Evolutionary conservation across 2,329 filamentous ascomycete species (phyloP).

Genomic region (Aspergillus sp.): DNA sequence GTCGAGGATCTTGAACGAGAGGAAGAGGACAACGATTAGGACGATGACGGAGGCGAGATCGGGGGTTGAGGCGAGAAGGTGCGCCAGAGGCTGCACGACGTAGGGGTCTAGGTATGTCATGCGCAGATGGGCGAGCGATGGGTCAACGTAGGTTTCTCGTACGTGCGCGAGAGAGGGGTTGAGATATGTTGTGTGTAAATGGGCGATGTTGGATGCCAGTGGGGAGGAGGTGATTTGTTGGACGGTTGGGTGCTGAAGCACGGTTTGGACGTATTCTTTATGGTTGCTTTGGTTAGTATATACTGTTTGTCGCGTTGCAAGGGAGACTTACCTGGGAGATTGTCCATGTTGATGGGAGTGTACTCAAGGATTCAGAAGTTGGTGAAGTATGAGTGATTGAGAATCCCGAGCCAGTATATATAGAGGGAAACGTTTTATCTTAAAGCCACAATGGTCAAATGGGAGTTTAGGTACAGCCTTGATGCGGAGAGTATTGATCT

Average conservation of each 20-base stretch:
- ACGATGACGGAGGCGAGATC: conserved; percentile 43
- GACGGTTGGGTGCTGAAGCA: conserved; percentile 17
- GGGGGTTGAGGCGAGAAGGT: conserved; percentile 34
- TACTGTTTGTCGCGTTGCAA: background rate
- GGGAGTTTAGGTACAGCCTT: background rate
- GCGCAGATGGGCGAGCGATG: conserved; percentile 27
- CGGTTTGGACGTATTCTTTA: conserved; percentile 15
- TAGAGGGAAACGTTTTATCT: background rate
- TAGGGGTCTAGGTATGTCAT: conserved; percentile 51
- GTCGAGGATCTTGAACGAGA: conserved; percentile 64
- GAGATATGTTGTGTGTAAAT: conserved; percentile 14
- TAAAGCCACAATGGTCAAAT: background rate
- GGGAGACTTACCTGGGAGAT: conserved; percentile 14
- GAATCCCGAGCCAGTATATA: background rate
- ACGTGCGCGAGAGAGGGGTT: conserved; percentile 11
- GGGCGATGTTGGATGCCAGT: conserved; percentile 12
- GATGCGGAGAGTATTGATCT: background rate
- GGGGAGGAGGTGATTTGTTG: conserved; percentile 19
- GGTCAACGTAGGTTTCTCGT: conserved; percentile 16
- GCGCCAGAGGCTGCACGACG: conserved; percentile 42
- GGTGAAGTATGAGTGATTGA: background rate
- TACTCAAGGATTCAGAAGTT: background rate
- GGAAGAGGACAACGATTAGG: conserved; percentile 61
- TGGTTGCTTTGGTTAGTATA: conserved; percentile 5
- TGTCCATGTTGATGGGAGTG: conserved; percentile 14